Conservation (phyloP, 148 eudicot species). For the Pouteria glomerata region DNA sequence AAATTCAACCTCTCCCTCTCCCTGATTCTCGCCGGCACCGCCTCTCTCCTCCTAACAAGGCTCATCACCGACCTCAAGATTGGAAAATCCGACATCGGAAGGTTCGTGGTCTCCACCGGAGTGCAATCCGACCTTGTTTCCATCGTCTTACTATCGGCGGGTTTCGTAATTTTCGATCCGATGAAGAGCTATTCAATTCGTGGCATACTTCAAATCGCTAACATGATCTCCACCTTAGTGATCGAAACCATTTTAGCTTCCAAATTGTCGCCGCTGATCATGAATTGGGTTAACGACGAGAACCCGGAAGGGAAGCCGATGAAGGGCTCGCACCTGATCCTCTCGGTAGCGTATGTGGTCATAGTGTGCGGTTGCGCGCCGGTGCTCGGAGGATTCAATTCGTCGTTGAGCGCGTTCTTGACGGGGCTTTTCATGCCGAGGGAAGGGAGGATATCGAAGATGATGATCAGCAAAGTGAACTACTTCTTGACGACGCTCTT, state of each 20-base stretch:
- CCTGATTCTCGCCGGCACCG: slow-evolving; percentile 57
- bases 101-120: slow-evolving; percentile 65
- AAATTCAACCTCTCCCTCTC: slow-evolving; percentile 53
- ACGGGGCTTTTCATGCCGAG: slow-evolving; percentile 78
- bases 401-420: slow-evolving; percentile 74
- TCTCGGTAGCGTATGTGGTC: slow-evolving; percentile 58
- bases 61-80: slow-evolving; percentile 82
- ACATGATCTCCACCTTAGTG: slow-evolving; percentile 26
- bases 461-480: slow-evolving; percentile 60
- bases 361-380: slow-evolving; percentile 52
- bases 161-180: slow-evolving; percentile 42
- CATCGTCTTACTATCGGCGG: slow-evolving; percentile 43
- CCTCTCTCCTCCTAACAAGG: slow-evolving; percentile 66
- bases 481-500: slow-evolving; percentile 58
- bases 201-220: not conserved
- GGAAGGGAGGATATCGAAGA: slow-evolving; percentile 75
- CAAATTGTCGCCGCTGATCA: slow-evolving; percentile 43
- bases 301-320: slow-evolving; percentile 87
- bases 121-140: slow-evolving; percentile 62
- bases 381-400: slow-evolving; percentile 30
- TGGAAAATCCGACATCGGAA: slow-evolving; percentile 78
- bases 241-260: slow-evolving; percentile 36
- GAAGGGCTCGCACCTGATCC: slow-evolving; percentile 78
- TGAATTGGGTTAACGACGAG: slow-evolving; percentile 66
- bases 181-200: not conserved